Conservation (phyloP, 495 filamentous ascomycete genomes). For the Aspergillus kassunensis region DNA sequence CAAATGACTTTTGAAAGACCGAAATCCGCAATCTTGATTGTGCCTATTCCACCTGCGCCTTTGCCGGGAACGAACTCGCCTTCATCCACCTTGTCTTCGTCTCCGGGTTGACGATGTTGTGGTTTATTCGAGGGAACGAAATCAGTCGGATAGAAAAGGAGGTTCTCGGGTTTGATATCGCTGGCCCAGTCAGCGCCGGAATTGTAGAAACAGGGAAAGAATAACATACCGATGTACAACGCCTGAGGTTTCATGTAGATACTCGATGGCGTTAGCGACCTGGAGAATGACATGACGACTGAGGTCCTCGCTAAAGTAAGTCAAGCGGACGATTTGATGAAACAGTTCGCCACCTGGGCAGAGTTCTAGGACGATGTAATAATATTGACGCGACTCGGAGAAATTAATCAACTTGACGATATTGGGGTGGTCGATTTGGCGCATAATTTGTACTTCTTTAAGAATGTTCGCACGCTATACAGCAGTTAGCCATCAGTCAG, state of each 20-base stretch:
- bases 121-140: conserved; percentile 77
- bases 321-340: conserved; percentile 96
- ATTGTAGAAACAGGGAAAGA: not conserved
- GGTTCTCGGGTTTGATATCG: conserved; percentile 98
- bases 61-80: conserved; percentile 83
- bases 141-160: conserved; percentile 83
- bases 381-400: conserved; percentile 89
- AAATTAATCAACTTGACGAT: conserved; percentile 92
- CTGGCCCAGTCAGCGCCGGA: conserved; percentile 41
- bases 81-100: conserved; percentile 97
- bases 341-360: conserved; percentile 95
- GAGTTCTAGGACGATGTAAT: conserved; percentile 94
- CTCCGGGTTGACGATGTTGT: conserved; percentile 72
- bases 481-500: conserved; percentile 12
- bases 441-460: conserved; percentile 99
- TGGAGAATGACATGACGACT: conserved; percentile 91
- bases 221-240: conserved; percentile 90
- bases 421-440: conserved; percentile 90
- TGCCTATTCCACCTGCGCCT: conserved; percentile 88
- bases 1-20: conserved; percentile 96
- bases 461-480: conserved; percentile 88
- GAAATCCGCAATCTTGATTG: conserved; percentile 97
- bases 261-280: conserved; percentile 89
- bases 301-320: conserved; percentile 95
- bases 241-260: conserved; percentile 89